Conservation (phyloP, 2,329 filamentous ascomycete genomes). For the Cryphonectria japonica region DNA sequence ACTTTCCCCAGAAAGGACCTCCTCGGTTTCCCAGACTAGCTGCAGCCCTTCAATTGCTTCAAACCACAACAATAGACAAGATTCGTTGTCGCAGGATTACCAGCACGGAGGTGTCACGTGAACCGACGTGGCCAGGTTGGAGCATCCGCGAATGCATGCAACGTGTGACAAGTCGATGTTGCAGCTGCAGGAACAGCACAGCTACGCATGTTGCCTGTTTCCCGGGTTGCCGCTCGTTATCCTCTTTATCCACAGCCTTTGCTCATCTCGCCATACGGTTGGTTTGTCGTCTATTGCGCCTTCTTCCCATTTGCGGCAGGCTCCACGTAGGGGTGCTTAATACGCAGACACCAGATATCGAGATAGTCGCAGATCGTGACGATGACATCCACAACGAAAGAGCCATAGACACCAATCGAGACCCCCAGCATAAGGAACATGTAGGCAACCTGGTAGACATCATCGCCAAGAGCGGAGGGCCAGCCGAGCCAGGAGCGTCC, state of each 20-base stretch:
- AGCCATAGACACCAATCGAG: constrained; percentile 90
- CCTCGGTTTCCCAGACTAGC: background rate
- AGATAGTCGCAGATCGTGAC: constrained; percentile 97
- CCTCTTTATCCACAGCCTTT: background rate
- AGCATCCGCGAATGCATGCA: background rate
- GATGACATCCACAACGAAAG: constrained; percentile 96
- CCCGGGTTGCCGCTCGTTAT: background rate
- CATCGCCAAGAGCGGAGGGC: constrained; percentile 75
- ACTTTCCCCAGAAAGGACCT: background rate
- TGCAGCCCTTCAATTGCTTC: background rate
- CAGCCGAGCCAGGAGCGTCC: constrained; percentile 70
- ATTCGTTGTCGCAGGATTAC: background rate
- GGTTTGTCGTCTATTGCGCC: constrained; percentile 5
- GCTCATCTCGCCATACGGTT: background rate
- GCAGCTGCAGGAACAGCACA: background rate
- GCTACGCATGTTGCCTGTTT: background rate
- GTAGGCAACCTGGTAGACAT: constrained; percentile 87
- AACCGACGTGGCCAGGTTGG: background rate
- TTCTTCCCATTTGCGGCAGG: constrained; percentile 32
- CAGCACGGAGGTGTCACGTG: background rate
- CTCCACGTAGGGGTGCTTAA: constrained; percentile 77
- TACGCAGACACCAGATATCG: constrained; percentile 97
- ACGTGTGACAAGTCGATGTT: background rate
- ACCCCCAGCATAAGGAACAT: constrained; percentile 86
- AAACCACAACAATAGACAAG: background rate